Conservation (phyloP, 495 filamentous ascomycete species). For the Neurospora discreta region DNA sequence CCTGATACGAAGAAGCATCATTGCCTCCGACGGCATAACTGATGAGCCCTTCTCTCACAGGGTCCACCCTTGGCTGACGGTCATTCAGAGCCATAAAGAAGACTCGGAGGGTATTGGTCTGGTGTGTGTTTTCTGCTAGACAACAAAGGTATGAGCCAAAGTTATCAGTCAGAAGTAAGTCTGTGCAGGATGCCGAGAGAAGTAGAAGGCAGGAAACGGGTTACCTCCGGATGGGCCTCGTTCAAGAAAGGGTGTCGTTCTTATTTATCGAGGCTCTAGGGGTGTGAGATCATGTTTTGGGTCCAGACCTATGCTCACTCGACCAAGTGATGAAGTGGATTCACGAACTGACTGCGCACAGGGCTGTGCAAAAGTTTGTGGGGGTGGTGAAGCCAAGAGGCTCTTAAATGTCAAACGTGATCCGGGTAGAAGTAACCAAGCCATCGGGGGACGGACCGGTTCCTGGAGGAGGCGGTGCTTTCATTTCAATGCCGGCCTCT, state of each 20-base stretch:
- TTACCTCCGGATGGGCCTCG: background rate
- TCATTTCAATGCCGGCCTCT: background rate
- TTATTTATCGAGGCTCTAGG: background rate
- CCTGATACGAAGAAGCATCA: background rate
- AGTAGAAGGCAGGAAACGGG: background rate
- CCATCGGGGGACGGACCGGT: background rate
- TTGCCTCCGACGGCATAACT: background rate
- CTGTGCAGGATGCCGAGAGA: background rate
- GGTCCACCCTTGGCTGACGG: background rate
- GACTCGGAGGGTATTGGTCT: background rate
- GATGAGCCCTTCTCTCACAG: background rate
- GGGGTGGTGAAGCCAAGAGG: background rate
- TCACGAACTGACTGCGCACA: background rate
- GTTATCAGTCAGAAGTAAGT: background rate
- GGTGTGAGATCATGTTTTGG: background rate
- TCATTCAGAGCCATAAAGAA: background rate
- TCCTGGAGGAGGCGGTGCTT: background rate
- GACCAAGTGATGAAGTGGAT: background rate
- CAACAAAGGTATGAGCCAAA: background rate
- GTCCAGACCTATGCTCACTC: background rate
- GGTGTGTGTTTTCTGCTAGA: background rate
- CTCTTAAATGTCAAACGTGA: background rate
- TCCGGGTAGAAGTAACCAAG: background rate
- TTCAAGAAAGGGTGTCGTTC: background rate
- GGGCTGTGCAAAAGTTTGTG: background rate